Base-by-base conservation (phyloP, 169 alveolate species). In the Plasmodium sp. region DNA sequence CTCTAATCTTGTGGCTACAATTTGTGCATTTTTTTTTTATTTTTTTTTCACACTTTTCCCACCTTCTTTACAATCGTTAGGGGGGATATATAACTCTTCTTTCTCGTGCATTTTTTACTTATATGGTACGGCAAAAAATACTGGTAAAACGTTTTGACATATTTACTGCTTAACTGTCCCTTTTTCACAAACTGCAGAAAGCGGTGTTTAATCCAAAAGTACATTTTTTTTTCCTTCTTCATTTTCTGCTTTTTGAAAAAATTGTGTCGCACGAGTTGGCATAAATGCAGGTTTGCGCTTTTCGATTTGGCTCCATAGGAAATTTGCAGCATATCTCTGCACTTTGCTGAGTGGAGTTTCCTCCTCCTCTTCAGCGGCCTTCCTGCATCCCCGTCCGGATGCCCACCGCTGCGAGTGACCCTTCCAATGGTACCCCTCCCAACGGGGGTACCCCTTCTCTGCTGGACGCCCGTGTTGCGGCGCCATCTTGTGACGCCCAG, bases 21-120 rank as follows among this genome's bases (percentile, higher is more conserved):
- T 71, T 71, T 36, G 36, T 71, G 45, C 7, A 9, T 39, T 3
- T 36, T 36, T 36, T 36, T 36, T 36, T 36, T 10, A 5, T 79
- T 41, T 48, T 62, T 48, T 81, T 48, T 43, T 73, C 41, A 48
- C 27, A 43, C n/a, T 36, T 81, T 33, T 34, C 81, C 80, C 58
- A 86, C 67, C 33, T 77, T 75, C 10, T 43, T 22, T 51, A 90
- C 73, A 27, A 90, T 43, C 72, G 41, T 36, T 73, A 81, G 3
- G 6, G 95, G 95, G 22, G 95, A 92, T 81, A 73, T 12, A 77
- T 92, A 92, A 83, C 72, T 92, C 84, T 92, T 92, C 75, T 92
- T 92, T 81, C 95, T 81, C 18, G 92, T 92, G 54, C 16, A 73
- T 5, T 81, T 81, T 82, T 82, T 92, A 34, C 74, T 83, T 92